Conservation (phyloP, 192 early-diverging fungal species). For the Entomortierella chlamydospora region DNA sequence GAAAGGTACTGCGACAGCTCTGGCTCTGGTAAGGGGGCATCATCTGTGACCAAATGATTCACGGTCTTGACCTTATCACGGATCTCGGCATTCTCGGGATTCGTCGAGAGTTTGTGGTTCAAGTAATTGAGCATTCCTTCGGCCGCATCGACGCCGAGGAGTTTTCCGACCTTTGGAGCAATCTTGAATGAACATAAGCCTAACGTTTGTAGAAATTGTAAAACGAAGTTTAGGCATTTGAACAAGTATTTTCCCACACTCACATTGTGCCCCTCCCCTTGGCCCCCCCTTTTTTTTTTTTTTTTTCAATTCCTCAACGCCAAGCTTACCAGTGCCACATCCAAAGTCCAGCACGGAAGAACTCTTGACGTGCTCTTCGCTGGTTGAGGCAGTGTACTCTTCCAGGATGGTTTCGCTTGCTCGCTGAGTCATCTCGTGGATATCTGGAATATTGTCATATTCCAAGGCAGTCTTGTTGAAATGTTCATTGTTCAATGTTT, state of each 20-base stretch:
- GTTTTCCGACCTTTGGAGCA: constrained; percentile 9
- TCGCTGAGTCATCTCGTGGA: constrained; percentile 14
- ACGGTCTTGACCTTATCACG: constrained; percentile 38
- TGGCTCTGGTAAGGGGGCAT: constrained; percentile 14
- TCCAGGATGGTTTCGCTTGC: constrained; percentile 10
- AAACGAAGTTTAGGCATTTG: too few relatives aligned
- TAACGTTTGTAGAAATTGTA: too few relatives aligned
- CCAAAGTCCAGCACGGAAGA: constrained; percentile 38
- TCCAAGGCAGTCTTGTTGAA: constrained; percentile 31
- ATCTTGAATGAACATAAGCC: constrained; percentile 15
- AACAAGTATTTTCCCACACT: not conserved
- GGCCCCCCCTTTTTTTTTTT: too few relatives aligned
- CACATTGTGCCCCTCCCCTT: too few relatives aligned
- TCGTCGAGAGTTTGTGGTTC: constrained; percentile 24
- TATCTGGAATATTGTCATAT: constrained; percentile 25
- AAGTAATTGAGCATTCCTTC: constrained; percentile 27
- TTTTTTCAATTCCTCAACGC: not conserved
- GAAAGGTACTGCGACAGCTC: constrained; percentile 16
- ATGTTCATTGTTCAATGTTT: constrained; percentile 31
- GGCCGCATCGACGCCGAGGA: constrained; percentile 42
- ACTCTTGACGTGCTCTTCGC: constrained; percentile 24
- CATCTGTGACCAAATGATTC: constrained; percentile 26
- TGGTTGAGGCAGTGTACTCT: constrained; percentile 13
- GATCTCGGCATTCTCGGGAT: constrained; percentile 8
- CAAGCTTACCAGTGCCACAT: constrained; percentile 39